Conservation (phyloP, 805 yeast species). For the Saturnispora besseyi region DNA sequence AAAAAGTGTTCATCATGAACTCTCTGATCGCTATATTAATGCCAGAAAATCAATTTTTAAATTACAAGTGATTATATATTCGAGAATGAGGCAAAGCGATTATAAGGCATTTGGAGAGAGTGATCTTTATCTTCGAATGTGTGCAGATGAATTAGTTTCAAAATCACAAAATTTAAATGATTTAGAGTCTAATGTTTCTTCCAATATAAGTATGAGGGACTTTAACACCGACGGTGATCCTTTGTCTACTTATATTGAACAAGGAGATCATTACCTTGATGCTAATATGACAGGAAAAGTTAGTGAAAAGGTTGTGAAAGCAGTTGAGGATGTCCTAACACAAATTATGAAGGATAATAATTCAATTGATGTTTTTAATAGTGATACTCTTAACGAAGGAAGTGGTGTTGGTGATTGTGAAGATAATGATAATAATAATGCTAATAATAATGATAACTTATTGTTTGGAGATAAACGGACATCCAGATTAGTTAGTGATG, state of each 20-base stretch:
- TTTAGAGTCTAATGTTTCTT: not conserved
- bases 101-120: slow-evolving; percentile 55
- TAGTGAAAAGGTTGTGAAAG: slow-evolving; percentile 41
- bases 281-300: slow-evolving; percentile 28
- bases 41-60: slow-evolving; percentile 55
- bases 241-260: slow-evolving; percentile 25
- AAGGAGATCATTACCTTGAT: slow-evolving; percentile 23
- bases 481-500: slow-evolving; percentile 23
- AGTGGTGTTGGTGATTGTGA: not conserved
- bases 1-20: not conserved
- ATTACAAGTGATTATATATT: slow-evolving; percentile 46
- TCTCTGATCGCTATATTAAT: slow-evolving; percentile 10
- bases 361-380: not conserved
- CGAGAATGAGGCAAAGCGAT: slow-evolving; percentile 42
- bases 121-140: slow-evolving; percentile 41
- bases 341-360: slow-evolving; percentile 41
- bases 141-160: slow-evolving; percentile 32
- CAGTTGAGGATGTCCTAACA: slow-evolving; percentile 60
- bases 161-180: not conserved
- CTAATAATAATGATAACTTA: not conserved
- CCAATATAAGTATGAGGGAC: not conserved
- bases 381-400: not conserved
- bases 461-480: slow-evolving; percentile 10
- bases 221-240: slow-evolving; percentile 23
- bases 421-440: not conserved